Evolutionary conservation across 2,329 filamentous ascomycete genomes (phyloP).

Genomic region (Kalmusia sp.): DNA sequence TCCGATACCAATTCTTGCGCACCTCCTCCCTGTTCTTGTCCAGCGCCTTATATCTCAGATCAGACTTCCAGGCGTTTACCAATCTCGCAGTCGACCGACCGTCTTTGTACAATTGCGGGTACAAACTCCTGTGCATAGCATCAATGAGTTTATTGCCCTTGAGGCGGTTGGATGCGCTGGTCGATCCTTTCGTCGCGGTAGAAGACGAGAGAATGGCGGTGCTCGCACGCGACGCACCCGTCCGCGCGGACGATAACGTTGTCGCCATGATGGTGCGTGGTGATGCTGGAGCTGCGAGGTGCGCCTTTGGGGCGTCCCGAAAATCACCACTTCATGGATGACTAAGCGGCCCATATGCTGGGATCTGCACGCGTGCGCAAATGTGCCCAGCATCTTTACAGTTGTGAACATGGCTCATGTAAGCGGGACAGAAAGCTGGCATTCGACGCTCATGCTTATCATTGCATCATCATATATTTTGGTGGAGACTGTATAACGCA

Average conservation of each 20-base stretch:
- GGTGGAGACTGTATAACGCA: background rate
- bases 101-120: slow-evolving; percentile 15
- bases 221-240: slow-evolving; percentile 41
- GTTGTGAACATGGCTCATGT: too few species aligned
- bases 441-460: too few species aligned
- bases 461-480: too few species aligned
- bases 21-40: background rate
- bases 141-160: slow-evolving; percentile 17
- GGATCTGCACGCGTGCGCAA: too few species aligned
- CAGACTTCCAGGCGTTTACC: background rate
- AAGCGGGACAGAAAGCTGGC: too few species aligned
- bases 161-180: background rate
- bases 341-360: too few species aligned
- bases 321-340: slow-evolving; percentile 30
- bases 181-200: background rate
- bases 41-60: background rate
- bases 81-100: slow-evolving; percentile 2
- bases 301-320: slow-evolving; percentile 16
- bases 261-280: slow-evolving; percentile 61
- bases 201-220: slow-evolving; percentile 1
- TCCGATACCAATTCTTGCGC: slow-evolving; percentile 2
- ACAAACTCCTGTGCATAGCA: slow-evolving; percentile 19
- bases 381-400: too few species aligned
- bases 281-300: slow-evolving; percentile 13
- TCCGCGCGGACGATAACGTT: slow-evolving; percentile 65